These are phyloP conservation scores for Pseudogymnoascus sp. DNA, from an alignment of 2,329 filamentous ascomycete genomes.

Conservation along the genomic window DNA sequence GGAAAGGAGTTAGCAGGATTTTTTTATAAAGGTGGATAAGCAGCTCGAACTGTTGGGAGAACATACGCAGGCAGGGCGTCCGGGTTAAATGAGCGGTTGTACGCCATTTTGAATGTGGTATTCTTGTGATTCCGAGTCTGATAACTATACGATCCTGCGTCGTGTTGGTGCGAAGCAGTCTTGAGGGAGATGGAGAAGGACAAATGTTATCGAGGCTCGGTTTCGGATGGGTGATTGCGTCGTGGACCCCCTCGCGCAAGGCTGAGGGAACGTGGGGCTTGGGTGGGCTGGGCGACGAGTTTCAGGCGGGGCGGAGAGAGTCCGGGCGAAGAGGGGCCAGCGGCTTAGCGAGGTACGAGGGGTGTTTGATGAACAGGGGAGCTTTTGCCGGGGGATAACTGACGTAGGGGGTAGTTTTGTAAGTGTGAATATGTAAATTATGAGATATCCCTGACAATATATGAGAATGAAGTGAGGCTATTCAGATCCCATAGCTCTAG, in stretches of 20 bases:
- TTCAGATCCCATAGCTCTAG: neutral
- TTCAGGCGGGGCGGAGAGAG: neutral
- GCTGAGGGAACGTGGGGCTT: neutral
- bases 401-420: neutral
- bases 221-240: neutral
- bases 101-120: conserved; percentile 60
- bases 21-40: conserved; percentile 10
- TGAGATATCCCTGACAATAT: neutral
- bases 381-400: neutral
- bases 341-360: neutral
- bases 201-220: neutral
- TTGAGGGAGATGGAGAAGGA: neutral
- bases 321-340: neutral
- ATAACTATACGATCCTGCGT: neutral
- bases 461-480: neutral
- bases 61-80: conserved; percentile 89
- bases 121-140: neutral
- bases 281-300: neutral
- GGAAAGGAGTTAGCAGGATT: conserved; percentile 21
- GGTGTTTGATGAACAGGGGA: neutral
- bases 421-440: neutral
- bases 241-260: neutral
- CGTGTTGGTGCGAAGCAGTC: neutral
- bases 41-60: conserved; percentile 17
- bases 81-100: conserved; percentile 87